Conservation (phyloP, 352 stramenopile genomes). For the Sclerospora graminicola region DNA sequence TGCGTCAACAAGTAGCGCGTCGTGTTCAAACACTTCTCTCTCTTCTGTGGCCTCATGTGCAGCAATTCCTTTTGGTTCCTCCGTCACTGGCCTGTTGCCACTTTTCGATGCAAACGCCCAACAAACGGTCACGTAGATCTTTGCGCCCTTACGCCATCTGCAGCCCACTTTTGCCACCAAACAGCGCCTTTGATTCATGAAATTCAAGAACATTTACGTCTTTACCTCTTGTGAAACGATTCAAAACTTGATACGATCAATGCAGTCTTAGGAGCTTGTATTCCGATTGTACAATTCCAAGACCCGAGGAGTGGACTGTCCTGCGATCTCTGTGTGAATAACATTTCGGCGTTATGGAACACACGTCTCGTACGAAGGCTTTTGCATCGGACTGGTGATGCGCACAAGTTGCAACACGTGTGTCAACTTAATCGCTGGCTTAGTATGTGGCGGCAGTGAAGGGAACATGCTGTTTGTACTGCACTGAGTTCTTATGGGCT, state of each 20-base stretch:
- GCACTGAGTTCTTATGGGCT: too few species aligned
- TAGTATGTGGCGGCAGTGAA: conserved; percentile 36
- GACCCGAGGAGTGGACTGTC: too few species aligned
- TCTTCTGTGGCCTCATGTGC: conserved; percentile 55
- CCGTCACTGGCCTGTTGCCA: conserved; percentile 33
- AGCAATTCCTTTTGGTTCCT: conserved; percentile 60
- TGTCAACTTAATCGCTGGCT: conserved; percentile 37
- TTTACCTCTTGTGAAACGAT: conserved; percentile 35
- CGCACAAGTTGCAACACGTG: conserved; percentile 3
- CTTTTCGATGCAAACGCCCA: background rate
- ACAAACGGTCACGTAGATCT: conserved; percentile 49
- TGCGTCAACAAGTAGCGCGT: too few species aligned
- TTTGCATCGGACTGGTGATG: conserved; percentile 9
- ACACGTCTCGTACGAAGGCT: conserved; percentile 40
- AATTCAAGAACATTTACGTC: conserved; percentile 45
- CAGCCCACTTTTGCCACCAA: conserved; percentile 19
- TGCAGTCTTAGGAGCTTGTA: too few species aligned
- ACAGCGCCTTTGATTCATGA: conserved; percentile 50
- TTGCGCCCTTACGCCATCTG: conserved; percentile 54
- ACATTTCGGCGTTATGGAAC: conserved; percentile 71
- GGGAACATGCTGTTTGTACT: conserved; percentile 56
- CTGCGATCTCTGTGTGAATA: too few species aligned
- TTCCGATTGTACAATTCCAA: too few species aligned
- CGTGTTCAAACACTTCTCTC: conserved; percentile 34
- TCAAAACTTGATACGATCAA: conserved; percentile 2